Evolutionary conservation across 805 yeast genomes (phyloP).

Genomic region (Candida ipomoeae): DNA sequence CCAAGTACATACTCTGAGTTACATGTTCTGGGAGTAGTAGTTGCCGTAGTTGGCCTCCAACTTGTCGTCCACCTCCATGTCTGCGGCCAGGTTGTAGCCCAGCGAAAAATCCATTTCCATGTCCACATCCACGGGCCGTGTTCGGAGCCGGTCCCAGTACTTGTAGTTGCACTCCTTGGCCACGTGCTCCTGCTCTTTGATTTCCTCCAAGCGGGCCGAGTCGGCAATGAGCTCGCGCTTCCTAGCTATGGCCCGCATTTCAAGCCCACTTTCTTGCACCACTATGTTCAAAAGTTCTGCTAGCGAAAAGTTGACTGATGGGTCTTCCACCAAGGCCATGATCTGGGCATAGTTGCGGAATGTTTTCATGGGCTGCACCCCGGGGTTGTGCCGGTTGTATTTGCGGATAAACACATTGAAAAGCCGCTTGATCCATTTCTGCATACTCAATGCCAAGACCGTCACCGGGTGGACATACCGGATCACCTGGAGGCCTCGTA

Average conservation of each 20-base stretch:
- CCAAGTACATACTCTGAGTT: neutral
- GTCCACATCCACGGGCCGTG: slow-evolving; percentile 23
- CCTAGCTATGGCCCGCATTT: slow-evolving; percentile 14
- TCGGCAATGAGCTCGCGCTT: slow-evolving; percentile 9
- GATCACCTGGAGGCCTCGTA: slow-evolving; percentile 20
- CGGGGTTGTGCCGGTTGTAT: slow-evolving; percentile 21
- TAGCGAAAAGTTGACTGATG: slow-evolving; percentile 15
- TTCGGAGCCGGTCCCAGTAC: slow-evolving; percentile 33
- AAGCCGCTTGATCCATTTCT: slow-evolving; percentile 33
- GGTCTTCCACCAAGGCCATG: slow-evolving; percentile 20
- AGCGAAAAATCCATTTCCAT: slow-evolving; percentile 22
- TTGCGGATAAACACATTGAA: slow-evolving; percentile 32
- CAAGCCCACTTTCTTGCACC: slow-evolving; percentile 25
- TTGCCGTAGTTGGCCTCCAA: slow-evolving; percentile 13
- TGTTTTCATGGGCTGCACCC: slow-evolving; percentile 11
- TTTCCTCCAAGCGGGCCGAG: slow-evolving; percentile 12
- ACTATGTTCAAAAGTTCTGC: slow-evolving; percentile 25
- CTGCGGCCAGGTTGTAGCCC: slow-evolving; percentile 2
- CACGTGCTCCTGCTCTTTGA: slow-evolving; percentile 13
- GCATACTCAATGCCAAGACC: slow-evolving; percentile 27
- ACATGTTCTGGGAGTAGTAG: slow-evolving; percentile 8
- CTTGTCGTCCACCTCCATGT: slow-evolving; percentile 7
- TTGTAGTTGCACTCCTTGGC: slow-evolving; percentile 27
- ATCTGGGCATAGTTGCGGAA: slow-evolving; percentile 24
- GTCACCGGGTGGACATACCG: slow-evolving; percentile 24